These are phyloP conservation scores for Delonix regia DNA, from an alignment of 306 rosid genomes.

Conservation along the genomic window DNA sequence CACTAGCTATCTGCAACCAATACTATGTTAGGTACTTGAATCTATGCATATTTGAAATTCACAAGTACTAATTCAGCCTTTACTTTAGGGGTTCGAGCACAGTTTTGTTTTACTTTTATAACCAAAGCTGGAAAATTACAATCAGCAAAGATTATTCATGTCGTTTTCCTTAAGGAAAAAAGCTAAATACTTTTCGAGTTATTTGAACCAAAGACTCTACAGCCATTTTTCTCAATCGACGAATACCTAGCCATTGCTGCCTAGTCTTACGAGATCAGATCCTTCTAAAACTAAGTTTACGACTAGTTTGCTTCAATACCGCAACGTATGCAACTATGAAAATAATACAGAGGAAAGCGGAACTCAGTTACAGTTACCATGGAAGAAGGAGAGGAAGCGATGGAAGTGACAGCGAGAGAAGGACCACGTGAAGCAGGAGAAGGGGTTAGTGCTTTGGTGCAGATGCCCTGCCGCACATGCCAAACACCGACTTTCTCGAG, in stretches of 20 bases:
- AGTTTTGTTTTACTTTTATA: neutral
- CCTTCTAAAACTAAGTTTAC: neutral
- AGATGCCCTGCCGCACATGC: conserved; percentile 90
- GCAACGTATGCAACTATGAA: neutral
- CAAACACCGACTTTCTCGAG: conserved; percentile 81
- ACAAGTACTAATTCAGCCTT: neutral
- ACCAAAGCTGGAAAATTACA: neutral
- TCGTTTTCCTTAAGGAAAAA: neutral
- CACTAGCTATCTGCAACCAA: conserved; percentile 71
- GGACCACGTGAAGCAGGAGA: conserved; percentile 53
- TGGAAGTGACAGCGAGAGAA: conserved; percentile 68
- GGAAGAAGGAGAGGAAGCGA: conserved; percentile 67
- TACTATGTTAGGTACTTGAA: conserved; percentile 3
- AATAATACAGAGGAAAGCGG: neutral
- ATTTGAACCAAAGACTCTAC: neutral
- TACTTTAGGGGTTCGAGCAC: neutral
- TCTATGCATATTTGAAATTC: neutral
- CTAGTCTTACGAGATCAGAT: neutral
- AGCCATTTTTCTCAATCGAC: neutral
- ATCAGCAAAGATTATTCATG: neutral
- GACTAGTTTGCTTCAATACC: neutral
- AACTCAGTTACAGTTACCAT: conserved; percentile 38
- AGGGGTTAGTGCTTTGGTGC: conserved; percentile 75
- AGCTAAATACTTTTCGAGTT: neutral
- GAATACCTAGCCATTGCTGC: neutral